Conservation (phyloP, 768 basidiomycete genomes). For the Boletus tomentosulus region DNA sequence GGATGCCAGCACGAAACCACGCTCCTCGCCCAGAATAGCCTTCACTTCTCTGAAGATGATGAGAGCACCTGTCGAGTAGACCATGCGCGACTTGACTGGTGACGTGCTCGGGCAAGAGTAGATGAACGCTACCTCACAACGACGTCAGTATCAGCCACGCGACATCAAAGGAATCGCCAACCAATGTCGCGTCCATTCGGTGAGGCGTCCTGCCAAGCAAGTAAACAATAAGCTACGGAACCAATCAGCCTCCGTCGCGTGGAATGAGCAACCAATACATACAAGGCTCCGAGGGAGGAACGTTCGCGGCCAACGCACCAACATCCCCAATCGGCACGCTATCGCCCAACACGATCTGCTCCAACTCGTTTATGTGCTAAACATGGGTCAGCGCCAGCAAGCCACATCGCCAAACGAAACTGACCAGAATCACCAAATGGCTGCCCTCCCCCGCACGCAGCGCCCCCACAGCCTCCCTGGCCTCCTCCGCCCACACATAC, state of each 20-base stretch:
- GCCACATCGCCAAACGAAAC: slow-evolving; percentile 15
- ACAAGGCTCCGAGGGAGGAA: slow-evolving; percentile 62
- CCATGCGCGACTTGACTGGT: slow-evolving; percentile 82
- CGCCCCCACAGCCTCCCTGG: slow-evolving; percentile 58
- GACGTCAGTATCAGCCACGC: not conserved
- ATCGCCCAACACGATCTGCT: slow-evolving; percentile 54
- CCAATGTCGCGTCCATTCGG: slow-evolving; percentile 56
- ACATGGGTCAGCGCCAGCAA: not conserved
- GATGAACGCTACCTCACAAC: slow-evolving; percentile 61
- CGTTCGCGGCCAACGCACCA: slow-evolving; percentile 40
- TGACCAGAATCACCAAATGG: slow-evolving; percentile 63
- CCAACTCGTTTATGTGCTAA: slow-evolving; percentile 63
- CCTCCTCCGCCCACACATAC: slow-evolving; percentile 63
- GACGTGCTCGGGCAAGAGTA: slow-evolving; percentile 85
- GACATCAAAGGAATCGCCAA: slow-evolving; percentile 29
- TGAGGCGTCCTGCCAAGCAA: slow-evolving; percentile 55
- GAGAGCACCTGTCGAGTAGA: slow-evolving; percentile 73
- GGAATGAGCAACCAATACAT: slow-evolving; percentile 1
- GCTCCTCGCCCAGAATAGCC: slow-evolving; percentile 41
- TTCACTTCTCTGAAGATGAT: slow-evolving; percentile 56
- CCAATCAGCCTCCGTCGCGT: not conserved
- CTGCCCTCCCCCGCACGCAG: slow-evolving; percentile 47
- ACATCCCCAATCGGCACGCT: slow-evolving; percentile 38
- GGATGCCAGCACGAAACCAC: slow-evolving; percentile 39
- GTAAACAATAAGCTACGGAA: slow-evolving; percentile 52